Base-by-base conservation (phyloP, 768 basidiomycete genomes). In the Tylopilus balloui region DNA sequence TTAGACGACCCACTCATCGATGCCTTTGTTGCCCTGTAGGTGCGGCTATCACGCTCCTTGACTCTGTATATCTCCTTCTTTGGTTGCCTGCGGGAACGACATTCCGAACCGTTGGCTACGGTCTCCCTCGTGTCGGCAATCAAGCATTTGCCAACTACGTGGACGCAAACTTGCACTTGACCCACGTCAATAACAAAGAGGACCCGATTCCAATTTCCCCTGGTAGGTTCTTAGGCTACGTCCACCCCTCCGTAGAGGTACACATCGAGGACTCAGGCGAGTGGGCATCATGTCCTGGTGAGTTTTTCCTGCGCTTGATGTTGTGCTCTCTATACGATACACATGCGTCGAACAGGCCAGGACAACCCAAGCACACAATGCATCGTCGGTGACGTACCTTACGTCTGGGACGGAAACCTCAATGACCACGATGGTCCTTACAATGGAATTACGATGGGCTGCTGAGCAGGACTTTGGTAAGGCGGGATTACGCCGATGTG, bases 121-220 rank as follows among this genome's bases (percentile, higher is more conserved):
- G 72, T 25, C 59, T 74, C 27, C 73, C 70, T 32, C 62, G 71
- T 17, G 71, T 70, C 23, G 81, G 83, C 12, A 83, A 84, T 63
- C 73, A 77, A 58, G 79, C 71, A 2, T 85, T 83, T 51, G 81
- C 81, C 1, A 55, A 80, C 55, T 77, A 76, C 55, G 73, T 82
- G 42, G 78, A 83, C 52, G 63, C 71, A 11, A 64, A 77, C 37
- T 39, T 69, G 32, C 51, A 66, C 12, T 55, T 81, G 39, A 80
- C 73, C 4, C 81, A 77, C 51, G 73, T 84, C 61, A 82, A 77
- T 61, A 83, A 84, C 64, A 38, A 63, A 51, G 47, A 69, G 44
- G 75, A 77, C 45, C 61, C 66, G 0, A 54, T 77, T 15, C 75
- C 75, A 2, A 71, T 58, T 45, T 42, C 35, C 24, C 71, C 71